These are phyloP conservation scores for Leccinum glutinopallens DNA, from an alignment of 1,284 basidiomycete genomes.

Conservation along the genomic window DNA sequence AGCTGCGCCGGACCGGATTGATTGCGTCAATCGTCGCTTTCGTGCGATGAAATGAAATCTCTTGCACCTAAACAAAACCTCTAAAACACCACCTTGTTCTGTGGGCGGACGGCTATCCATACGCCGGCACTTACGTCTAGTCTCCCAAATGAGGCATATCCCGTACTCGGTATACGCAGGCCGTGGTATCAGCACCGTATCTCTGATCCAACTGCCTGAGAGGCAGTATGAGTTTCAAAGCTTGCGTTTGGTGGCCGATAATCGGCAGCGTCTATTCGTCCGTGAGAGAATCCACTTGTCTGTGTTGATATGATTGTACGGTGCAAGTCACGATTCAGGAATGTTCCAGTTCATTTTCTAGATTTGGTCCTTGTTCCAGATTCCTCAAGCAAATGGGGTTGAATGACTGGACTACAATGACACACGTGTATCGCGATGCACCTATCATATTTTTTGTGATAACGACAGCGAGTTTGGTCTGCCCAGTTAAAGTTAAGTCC, in stretches of 20 bases:
- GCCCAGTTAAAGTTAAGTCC: conserved; percentile 15
- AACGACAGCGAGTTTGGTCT: conserved; percentile 12
- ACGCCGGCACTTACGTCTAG: conserved; percentile 8
- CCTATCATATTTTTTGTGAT: conserved; percentile 1
- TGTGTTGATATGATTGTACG: conserved; percentile 28
- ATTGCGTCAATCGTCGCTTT: conserved; percentile 21
- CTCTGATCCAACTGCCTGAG: conserved; percentile 27
- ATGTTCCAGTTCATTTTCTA: conserved; percentile 25
- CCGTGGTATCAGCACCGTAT: conserved; percentile 27
- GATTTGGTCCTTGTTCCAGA: conserved; percentile 28
- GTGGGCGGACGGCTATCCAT: conserved; percentile 6
- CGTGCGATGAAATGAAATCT: conserved; percentile 9
- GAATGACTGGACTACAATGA: conserved; percentile 12
- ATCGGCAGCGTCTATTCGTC: conserved; percentile 27
- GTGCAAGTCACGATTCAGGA: conserved; percentile 33
- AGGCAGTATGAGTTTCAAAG: conserved; percentile 30
- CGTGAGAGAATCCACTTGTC: conserved; percentile 31
- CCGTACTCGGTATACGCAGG: conserved; percentile 13
- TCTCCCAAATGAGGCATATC: conserved; percentile 9
- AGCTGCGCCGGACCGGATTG: conserved; percentile 19
- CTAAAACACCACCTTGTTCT: neutral
- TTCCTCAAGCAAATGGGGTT: conserved; percentile 20
- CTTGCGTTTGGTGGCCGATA: conserved; percentile 24
- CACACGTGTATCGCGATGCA: conserved; percentile 34
- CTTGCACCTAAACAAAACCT: conserved; percentile 7